Evolutionary conservation across 306 rosid genomes (phyloP).

Genomic region (Oemleria cerasiformis): DNA sequence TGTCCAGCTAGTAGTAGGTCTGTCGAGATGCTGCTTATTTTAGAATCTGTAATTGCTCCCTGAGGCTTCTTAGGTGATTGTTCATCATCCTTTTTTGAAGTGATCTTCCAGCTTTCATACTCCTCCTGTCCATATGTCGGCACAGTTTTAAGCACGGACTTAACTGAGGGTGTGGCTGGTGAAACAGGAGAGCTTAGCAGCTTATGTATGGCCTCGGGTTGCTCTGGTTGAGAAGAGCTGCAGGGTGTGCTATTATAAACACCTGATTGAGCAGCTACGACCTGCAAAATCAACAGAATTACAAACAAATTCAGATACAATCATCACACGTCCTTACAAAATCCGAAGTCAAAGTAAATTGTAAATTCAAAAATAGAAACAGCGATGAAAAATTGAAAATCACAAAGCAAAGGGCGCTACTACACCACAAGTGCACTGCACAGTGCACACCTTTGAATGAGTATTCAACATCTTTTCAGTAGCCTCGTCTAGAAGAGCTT

Average conservation of each 20-base stretch:
- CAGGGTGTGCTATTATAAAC: slow-evolving; percentile 3
- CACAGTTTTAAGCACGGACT: slow-evolving; percentile 10
- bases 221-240: slow-evolving; percentile 23
- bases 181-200: slow-evolving; percentile 14
- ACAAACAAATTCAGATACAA: slow-evolving; percentile 14
- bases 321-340: neutral
- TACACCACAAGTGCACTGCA: neutral
- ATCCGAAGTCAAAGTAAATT: neutral
- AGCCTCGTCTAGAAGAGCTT: slow-evolving; percentile 56
- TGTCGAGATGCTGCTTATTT: slow-evolving; percentile 25
- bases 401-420: neutral
- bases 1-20: slow-evolving; percentile 12
- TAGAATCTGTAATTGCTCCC: slow-evolving; percentile 19
- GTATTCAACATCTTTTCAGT: slow-evolving; percentile 41
- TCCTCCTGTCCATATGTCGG: slow-evolving; percentile 6
- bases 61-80: slow-evolving; percentile 15
- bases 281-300: slow-evolving; percentile 29
- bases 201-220: slow-evolving; percentile 12
- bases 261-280: slow-evolving; percentile 22
- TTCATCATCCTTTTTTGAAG: slow-evolving; percentile 20
- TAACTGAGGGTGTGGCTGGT: neutral
- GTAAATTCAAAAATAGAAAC: neutral
- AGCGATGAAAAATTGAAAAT: neutral
- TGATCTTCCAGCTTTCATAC: slow-evolving; percentile 9
- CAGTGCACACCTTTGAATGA: slow-evolving; percentile 42